These are phyloP conservation scores for Phaeodactylum tricornutum DNA, from an alignment of 108 stramenopile species.

Conservation along the genomic window DNA sequence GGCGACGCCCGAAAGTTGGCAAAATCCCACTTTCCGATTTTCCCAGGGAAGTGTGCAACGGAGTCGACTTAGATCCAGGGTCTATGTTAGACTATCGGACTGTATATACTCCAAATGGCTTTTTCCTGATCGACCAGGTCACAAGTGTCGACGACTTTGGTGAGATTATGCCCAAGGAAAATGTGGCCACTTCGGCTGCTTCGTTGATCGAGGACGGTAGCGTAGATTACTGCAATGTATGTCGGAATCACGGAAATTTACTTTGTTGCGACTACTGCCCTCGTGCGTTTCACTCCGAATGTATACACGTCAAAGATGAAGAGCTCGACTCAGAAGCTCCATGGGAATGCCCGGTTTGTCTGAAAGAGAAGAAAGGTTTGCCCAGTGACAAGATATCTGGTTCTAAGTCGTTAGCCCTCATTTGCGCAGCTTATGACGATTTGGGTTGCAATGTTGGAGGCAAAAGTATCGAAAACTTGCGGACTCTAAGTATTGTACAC, in stretches of 20 bases:
- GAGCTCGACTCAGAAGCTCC: conserved; percentile 3
- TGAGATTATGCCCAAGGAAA: conserved; percentile 8
- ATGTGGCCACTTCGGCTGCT: not conserved
- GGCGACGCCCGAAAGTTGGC: conserved; percentile 18
- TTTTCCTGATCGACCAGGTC: not conserved
- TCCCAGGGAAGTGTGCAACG: conserved; percentile 37
- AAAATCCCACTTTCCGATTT: conserved; percentile 58
- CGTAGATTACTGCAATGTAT: conserved; percentile 45
- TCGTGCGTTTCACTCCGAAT: conserved; percentile 40
- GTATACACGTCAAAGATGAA: too few relatives aligned
- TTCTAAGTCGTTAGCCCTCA: not conserved
- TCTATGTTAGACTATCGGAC: conserved; percentile 35
- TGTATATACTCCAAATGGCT: conserved; percentile 30
- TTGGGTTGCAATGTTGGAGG: too few relatives aligned
- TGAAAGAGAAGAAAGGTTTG: conserved; percentile 22
- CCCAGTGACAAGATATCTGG: conserved; percentile 17
- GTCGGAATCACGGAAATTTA: conserved; percentile 29
- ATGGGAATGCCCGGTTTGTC: conserved; percentile 41
- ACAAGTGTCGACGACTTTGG: conserved; percentile 5
- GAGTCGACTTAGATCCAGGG: conserved; percentile 41
- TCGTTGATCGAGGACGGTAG: conserved; percentile 35
- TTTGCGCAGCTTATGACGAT: not conserved
- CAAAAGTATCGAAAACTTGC: conserved; percentile 1
- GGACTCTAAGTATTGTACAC: conserved; percentile 24
- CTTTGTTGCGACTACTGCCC: conserved; percentile 52